phyloP scores from a whole-genome alignment of 2,329 filamentous ascomycete species.

The Neofusicoccum kwambonambiense region DNA sequence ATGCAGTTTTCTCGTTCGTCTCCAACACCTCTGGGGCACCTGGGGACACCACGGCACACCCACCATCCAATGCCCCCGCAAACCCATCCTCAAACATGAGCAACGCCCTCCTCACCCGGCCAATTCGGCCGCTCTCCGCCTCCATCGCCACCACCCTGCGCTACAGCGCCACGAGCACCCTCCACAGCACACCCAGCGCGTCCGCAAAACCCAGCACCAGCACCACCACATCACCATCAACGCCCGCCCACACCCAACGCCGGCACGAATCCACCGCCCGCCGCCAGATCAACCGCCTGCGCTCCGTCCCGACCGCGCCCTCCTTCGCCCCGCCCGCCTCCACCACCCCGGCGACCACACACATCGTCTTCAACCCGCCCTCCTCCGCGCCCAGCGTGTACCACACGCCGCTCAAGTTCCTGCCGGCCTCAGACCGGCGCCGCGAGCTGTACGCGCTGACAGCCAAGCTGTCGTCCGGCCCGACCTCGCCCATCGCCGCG shows the following conservation, averaged over 20 bases:
- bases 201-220: constrained; percentile 2
- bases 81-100: constrained; percentile 9
- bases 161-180: background rate
- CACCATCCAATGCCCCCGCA: constrained; percentile 8
- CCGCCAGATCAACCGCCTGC: constrained; percentile 2
- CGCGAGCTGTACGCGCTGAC: constrained; percentile 45
- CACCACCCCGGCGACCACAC: constrained; percentile 37
- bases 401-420: constrained; percentile 64
- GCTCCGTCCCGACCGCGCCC: constrained; percentile 1
- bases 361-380: constrained; percentile 67
- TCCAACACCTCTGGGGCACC: constrained; percentile 1
- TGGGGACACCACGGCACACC: background rate
- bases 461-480: constrained; percentile 21
- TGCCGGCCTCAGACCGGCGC: constrained; percentile 59
- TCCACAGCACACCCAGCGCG: background rate
- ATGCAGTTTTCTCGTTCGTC: constrained; percentile 8
- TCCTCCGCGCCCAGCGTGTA: constrained; percentile 62
- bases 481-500: constrained; percentile 26
- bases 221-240: background rate
- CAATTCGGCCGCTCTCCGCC: constrained; percentile 14
- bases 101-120: constrained; percentile 13
- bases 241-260: background rate
- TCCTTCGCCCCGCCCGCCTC: background rate
- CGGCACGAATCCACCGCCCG: constrained; percentile 15
- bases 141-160: constrained; percentile 6